Evolutionary conservation across 352 stramenopile genomes (phyloP), one percentile per base, ranked within the genome.

Genomic region (Pilasporangium apinafurcum): DNA sequence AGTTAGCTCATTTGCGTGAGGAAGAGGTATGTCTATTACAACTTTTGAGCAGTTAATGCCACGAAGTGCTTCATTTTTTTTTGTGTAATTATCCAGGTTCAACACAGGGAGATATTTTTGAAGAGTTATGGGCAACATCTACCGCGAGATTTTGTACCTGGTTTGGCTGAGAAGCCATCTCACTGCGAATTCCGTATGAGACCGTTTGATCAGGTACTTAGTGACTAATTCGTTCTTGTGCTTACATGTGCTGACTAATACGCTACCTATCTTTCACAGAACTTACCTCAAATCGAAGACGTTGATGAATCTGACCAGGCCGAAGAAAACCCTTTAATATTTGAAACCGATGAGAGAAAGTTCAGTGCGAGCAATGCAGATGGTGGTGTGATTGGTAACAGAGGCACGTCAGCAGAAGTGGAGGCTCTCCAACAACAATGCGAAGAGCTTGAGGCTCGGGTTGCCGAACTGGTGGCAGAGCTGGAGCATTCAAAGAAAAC

Each of bases 161-260:
- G 83, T 4, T 53, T 94, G 17, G 81, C 78, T 1, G 83, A 94
- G 48, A 94, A 94, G 37, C 83, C 83, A 4, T 92, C 83, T 32
- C 83, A 94, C 51, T 94, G 83, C 49, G 81, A 91, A 37, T 90
- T 94, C 39, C 74, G 80, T 7, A 94, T 92, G 80, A 63, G 79
- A 12, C 83, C 83, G 20, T 94, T 89, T 58, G 83, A 94, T 40
- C 80, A 77, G 49, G 62, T 73, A 31, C 3, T 37, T 27, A n/a
- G 30, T 39, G 32, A 41, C 2, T 37, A n/a, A 16, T n/a, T n/a
- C n/a, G n/a, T n/a, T n/a, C n/a, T n/a, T n/a, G n/a, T n/a, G n/a
- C n/a, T n/a, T n/a, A n/a, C n/a, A n/a, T n/a, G n/a, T n/a, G n/a
- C n/a, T n/a, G n/a, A n/a, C n/a, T n/a, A n/a, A n/a, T n/a, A n/a